A percentile compares a stretch with the other conserved stretches of the same genome.
Evolutionary conservation across 345 rosid genomes (phyloP).

Genomic region (Lumnitzera racemosa): DNA sequence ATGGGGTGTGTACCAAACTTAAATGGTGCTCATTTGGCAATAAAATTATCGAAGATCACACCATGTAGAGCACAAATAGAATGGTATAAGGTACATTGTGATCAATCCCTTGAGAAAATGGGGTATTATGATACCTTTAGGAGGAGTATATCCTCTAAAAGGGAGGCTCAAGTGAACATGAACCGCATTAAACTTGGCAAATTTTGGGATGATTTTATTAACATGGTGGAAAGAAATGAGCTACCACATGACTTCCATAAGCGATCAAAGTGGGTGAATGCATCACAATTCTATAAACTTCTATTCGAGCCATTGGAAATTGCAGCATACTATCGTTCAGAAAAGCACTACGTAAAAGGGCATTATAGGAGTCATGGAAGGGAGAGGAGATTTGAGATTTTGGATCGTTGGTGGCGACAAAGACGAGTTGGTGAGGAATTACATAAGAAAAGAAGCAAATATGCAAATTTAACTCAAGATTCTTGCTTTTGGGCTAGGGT

Average conservation of each 20-base stretch:
- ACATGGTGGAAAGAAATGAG: conserved; percentile 52
- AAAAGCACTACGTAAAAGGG: conserved; percentile 13
- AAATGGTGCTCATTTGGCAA: conserved; percentile 10
- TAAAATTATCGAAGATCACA: conserved; percentile 8
- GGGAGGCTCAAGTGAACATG: conserved; percentile 49
- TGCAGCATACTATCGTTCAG: conserved; percentile 44
- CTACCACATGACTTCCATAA: conserved; percentile 59
- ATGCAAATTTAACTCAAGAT: conserved; percentile 67
- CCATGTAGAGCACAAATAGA: conserved; percentile 16
- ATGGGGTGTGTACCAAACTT: conserved; percentile 8
- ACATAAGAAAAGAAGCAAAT: conserved; percentile 29
- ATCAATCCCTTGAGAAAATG: conserved; percentile 5
- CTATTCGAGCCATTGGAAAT: conserved; percentile 78
- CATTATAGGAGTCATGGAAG: conserved; percentile 59
- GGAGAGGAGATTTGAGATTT: conserved; percentile 54
- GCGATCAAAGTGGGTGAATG: conserved; percentile 52
- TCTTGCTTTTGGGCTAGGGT: conserved; percentile 74
- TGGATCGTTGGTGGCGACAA: conserved; percentile 60
- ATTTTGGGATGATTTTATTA: conserved; percentile 60
- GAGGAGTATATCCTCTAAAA: conserved; percentile 27
- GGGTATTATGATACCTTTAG: conserved; percentile 62
- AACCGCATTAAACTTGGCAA: conserved; percentile 48
- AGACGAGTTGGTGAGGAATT: conserved; percentile 7
- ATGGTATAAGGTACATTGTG: conserved; percentile 15
- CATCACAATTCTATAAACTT: conserved; percentile 60